phyloP scores from a whole-genome alignment of 2,329 filamentous ascomycete species.

The Aaosphaeria arxii region DNA sequence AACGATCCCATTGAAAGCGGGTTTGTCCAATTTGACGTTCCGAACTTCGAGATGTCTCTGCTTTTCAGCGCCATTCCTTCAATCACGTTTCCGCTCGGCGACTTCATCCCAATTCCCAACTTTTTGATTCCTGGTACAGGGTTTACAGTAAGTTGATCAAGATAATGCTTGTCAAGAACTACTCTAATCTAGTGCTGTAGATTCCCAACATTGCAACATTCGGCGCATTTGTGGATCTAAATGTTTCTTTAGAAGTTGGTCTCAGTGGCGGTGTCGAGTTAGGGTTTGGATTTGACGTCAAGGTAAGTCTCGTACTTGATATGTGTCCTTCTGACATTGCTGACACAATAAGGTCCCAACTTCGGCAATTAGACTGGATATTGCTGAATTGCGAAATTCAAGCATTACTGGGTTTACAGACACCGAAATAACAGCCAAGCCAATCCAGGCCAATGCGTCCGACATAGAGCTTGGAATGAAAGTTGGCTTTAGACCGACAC shows the following conservation, averaged over 20 bases:
- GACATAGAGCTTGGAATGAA: background rate
- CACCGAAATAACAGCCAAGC: conserved; percentile 1
- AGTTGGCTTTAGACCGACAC: background rate
- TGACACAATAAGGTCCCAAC: background rate
- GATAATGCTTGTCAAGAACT: too few species aligned
- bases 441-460: conserved; percentile 1
- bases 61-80: too few species aligned
- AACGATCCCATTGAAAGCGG: background rate
- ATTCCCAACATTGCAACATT: too few species aligned
- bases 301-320: background rate
- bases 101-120: too few species aligned
- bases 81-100: too few species aligned
- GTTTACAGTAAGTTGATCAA: too few species aligned
- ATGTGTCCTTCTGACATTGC: background rate
- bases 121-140: too few species aligned
- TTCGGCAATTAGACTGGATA: background rate
- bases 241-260: too few species aligned
- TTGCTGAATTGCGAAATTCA: conserved; percentile 1
- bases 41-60: too few species aligned
- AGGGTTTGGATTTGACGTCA: conserved; percentile 5
- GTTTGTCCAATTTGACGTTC: too few species aligned
- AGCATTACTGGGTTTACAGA: background rate
- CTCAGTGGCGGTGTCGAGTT: conserved; percentile 1
- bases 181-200: too few species aligned
- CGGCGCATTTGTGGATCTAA: too few species aligned